Conservation (phyloP, 208 protist species). For the Blechomonas ayalai region DNA sequence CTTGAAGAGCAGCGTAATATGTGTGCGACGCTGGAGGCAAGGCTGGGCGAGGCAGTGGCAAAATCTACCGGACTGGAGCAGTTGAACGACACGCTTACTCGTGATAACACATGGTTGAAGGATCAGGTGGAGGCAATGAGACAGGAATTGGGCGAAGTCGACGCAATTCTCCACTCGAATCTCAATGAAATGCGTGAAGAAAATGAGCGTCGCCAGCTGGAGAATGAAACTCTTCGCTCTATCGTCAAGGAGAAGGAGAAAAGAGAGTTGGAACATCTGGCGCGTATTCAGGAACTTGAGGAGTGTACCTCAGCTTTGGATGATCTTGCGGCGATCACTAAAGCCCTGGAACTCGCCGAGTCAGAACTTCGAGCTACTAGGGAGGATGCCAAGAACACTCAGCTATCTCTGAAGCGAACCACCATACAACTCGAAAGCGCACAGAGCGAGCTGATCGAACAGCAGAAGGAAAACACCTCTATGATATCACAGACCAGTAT, state of each 20-base stretch:
- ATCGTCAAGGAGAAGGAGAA: not conserved
- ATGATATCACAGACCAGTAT: constrained; percentile 7
- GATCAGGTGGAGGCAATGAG: constrained; percentile 63
- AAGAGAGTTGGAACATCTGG: not conserved
- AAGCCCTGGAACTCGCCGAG: constrained; percentile 49
- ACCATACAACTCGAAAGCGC: constrained; percentile 11
- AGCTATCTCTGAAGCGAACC: constrained; percentile 3
- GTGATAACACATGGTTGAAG: constrained; percentile 62
- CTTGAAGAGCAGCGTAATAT: constrained; percentile 12
- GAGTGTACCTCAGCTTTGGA: constrained; percentile 6
- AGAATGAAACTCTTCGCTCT: constrained; percentile 20
- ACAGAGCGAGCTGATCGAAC: constrained; percentile 4
- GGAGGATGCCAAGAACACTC: constrained; percentile 14
- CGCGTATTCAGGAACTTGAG: constrained; percentile 5
- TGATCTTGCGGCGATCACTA: constrained; percentile 36
- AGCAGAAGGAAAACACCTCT: constrained; percentile 5
- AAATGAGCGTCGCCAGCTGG: constrained; percentile 38
- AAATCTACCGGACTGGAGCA: constrained; percentile 2
- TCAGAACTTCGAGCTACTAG: constrained; percentile 27
- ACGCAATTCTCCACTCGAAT: constrained; percentile 57
- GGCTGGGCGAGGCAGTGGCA: constrained; percentile 3
- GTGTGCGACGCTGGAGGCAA: constrained; percentile 9
- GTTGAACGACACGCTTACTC: constrained; percentile 8
- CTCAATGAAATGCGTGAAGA: constrained; percentile 77
- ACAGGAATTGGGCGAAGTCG: constrained; percentile 56